Base-by-base conservation (phyloP, 1,284 basidiomycete species). In the Trichosporon sp. region DNA sequence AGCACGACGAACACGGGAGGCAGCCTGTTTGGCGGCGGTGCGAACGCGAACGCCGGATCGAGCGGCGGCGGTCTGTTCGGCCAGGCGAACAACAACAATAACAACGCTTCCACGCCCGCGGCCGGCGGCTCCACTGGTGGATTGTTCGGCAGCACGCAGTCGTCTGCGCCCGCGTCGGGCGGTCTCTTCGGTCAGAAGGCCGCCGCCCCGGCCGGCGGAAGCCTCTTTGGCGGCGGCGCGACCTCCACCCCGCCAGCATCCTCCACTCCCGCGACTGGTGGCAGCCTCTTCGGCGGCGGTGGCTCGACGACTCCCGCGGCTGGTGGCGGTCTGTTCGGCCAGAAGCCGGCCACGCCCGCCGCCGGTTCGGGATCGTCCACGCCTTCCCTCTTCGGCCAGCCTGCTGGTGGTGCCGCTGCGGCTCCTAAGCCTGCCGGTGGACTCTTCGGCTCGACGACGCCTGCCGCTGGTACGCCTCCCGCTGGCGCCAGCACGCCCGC, bases 131-230 rank as follows among this genome's bases (percentile, higher is more conserved):
- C 69, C 6, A 37, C 43, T 14, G 61, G 61, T n/a, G 21, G 65
- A 8, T 51, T 66, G 19, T 73, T 73, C n/a, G 71, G 71, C 67
- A 65, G n/a, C 43, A 35, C 69, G 63, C 48, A 74, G 38, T 76
- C 78, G 1, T 80, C 80, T 4, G 78, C 80, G 7, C 74, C 80
- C 4, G 75, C 80, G 8, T 76, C 78, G 6, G 70, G 70, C 16
- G 59, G 71, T 37, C 63, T 71, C n/a, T 72, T 70, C 40, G 72
- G 70, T 26, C 78, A 14, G 68, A 63, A 63, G 59, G 14, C 59
- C n/a, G 59, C 70, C 26, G 32, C 75, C 56, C 73, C 72, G 46
- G 71, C 71, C 56, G 76, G 77, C 32, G 75, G 73, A 2, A 71
- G 73, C 10, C 68, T 76, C 14, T 79, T 79, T 65, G 79, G 77